Base-by-base conservation (phyloP, 352 stramenopile genomes). In the Phytophthora sansomeana region DNA sequence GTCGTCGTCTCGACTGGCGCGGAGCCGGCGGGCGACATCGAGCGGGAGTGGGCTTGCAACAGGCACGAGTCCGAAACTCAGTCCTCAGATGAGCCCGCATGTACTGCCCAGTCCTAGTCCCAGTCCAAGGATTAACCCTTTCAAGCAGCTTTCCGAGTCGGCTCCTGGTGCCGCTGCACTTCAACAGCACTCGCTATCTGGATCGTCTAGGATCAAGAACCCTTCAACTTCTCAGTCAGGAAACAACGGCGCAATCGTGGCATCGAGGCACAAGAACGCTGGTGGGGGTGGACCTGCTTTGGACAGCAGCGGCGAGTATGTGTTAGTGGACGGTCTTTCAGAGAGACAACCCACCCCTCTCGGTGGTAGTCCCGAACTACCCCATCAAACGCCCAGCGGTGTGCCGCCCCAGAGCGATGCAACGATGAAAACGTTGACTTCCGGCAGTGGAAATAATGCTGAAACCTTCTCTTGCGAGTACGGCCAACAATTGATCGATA, bases 41-140 rank as follows among this genome's bases (percentile, higher is more conserved):
- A 89, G 80, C 28, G 80, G 77, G 3, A 67, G 54, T 42, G 69
- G 59, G 10, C 68, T 77, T 29, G 54, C 72, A 24, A 53, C 56
- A 32, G 63, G 63, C 3, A 81, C 44, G 10, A 91, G 83, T 59
- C 78, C 80, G 3, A 88, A 81, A 42, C 58, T 88, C 29, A 91
- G 83, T 26, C 83, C 83, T 9, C 83, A 91, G 58, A 85, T 90
- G 76, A 92, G 84, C 44, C 84, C 84, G 3, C 74, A 84, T 30
- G 77, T 88, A 9, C 54, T 90, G 6, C 78, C 82, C 16, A 89
- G 72, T 53, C 80, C 81, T 30, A 88, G 76, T 24, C 80, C 81
- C 30, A 88, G 76, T 28, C 84, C 82, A 32, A 75, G 84, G 24
- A 92, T 91, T 61, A 92, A 92, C 26, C 84, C 84, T 14, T 92